Evolutionary conservation across 306 rosid genomes (phyloP), one percentile per base, ranked within the genome.

Genomic region (Fragaria ananassa): DNA sequence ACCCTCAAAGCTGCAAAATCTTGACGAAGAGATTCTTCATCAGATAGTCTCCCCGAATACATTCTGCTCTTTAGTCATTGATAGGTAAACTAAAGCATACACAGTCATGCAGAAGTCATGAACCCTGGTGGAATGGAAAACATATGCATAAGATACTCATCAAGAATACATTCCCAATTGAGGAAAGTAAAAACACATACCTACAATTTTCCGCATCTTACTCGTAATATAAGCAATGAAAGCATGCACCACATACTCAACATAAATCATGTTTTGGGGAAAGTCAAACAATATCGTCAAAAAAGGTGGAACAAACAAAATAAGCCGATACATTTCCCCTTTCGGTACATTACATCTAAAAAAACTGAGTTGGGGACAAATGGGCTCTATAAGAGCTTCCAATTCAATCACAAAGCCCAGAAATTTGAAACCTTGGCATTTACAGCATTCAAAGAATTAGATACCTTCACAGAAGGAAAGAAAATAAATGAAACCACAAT

Each of bases 1-100:
- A 92, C 93, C 12, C 97, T 89, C 90, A 88, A 84, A 83, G 84
- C 83, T 58, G 81, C 90, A n/a, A 87, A 81, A 79, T 88, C 91
- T 72, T 89, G 93, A 81, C 57, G 56, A 85, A 80, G 46, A 65
- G 89, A 74, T 89, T 90, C 86, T 50, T 89, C 89, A 79, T 80
- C 86, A 58, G 88, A 78, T 51, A 65, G 74, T 83, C 85, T 85
- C 79, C 84, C 89, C 42, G 88, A 74, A 81, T 88, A 81, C 97
- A 91, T 92, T 83, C 77, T 88, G 83, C 79, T 76, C 70, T 42
- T 78, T 63, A 77, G 61, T 84, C 80, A 51, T 86, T 72, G 64
- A 37, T 37, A 37, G 8, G 41, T 37, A 37, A 74, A 72, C 75
- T 77, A 74, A 78, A 18, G 71, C 21, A 69, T 76, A 65, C 72